Base-by-base conservation (phyloP, 257 asterid species). In the Haberlea rhodopensis region DNA sequence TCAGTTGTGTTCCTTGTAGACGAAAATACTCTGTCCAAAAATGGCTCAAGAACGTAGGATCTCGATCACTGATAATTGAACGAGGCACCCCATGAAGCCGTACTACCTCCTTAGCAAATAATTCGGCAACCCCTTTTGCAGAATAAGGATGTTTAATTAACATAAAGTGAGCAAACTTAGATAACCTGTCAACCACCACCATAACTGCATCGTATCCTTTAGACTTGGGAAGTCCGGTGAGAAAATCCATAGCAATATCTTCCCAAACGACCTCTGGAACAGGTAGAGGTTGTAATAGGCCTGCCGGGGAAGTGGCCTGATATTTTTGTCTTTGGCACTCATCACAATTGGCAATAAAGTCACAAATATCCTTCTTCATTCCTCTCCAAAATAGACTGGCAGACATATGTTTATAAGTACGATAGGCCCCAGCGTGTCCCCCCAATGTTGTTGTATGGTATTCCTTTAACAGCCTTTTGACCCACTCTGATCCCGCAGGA, bases 341-440 rank as follows among this genome's bases (percentile, higher is more conserved):
- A 6, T 29, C 9, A 29, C 34, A 29, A 3, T 6, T 5, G 0
- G 9, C 34, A 1, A 29, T 9, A 29, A 5, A 29, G 0, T 6
- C 2, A 6, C 6, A 29, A 0, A 29, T 9, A 5, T 29, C 9
- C 34, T 29, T 29, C n/a, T 29, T 29, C 34, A 29, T 29, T 5
- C 32, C 34, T 5, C 5, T 6, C 34, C 65, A 34, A 11, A 34
- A 60, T 23, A 60, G 19, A 34, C 21, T 40, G 0, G 11, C 51
- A 1, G 52, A 15, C 3, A 37, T 28, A 18, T 16, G 43, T 5
- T 24, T 24, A 18, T 60, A 32, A 19, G 32, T 20, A 1, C 65
- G 26, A 34, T 18, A 37, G 8, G 53, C 56, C 8, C 56, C 66
- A 6, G 66, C 23, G 22, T 29, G 55, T 15, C 65, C 66, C 6